Percentiles rank a stretch among this genome's conserved stretches.
Conservation (phyloP, 78 protist species). For the Creolimax fragrantissima region DNA sequence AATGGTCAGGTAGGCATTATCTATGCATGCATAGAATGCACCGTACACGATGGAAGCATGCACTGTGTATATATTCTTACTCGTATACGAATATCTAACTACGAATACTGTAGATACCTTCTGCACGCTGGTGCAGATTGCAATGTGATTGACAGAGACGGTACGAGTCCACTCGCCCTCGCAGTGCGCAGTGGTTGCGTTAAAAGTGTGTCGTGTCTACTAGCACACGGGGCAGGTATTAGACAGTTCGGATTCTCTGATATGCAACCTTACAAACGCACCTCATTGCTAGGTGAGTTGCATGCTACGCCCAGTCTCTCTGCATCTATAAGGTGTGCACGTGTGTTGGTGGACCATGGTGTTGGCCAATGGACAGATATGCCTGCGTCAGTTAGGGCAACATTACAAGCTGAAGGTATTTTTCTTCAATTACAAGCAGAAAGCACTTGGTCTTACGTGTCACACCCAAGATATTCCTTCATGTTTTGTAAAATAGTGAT, state of each 20-base stretch:
- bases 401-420: too few species aligned
- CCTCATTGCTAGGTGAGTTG: not conserved
- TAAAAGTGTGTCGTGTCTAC: not conserved
- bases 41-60: too few species aligned
- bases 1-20: not conserved
- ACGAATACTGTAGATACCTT: too few species aligned
- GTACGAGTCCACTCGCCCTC: not conserved
- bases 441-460: too few species aligned
- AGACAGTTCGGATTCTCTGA: not conserved
- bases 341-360: not conserved
- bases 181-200: not conserved
- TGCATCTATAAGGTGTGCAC: not conserved
- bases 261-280: not conserved
- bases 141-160: not conserved
- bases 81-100: too few species aligned
- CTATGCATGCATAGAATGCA: too few species aligned
- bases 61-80: too few species aligned
- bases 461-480: too few species aligned
- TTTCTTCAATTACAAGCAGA: too few species aligned
- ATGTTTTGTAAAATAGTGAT: too few species aligned
- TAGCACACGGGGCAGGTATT: not conserved
- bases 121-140: not conserved
- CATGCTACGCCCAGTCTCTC: not conserved
- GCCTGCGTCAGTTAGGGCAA: too few species aligned
- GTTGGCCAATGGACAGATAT: not conserved